These are phyloP conservation scores for Pseudocercospora ulei DNA, from an alignment of 2,329 filamentous ascomycete species.

Conservation along the genomic window DNA sequence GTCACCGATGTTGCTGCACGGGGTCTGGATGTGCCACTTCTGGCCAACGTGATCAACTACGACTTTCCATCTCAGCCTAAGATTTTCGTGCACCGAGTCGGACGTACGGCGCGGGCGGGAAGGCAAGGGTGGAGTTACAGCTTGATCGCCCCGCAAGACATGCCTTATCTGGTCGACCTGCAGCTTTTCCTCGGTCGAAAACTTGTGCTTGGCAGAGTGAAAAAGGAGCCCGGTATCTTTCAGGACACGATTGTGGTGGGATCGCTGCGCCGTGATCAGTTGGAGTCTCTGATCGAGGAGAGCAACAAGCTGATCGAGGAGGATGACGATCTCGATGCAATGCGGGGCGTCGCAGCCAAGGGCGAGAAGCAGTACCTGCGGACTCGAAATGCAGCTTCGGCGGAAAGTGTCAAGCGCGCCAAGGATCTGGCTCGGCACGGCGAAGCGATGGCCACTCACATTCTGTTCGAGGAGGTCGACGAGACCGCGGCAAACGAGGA, in stretches of 20 bases:
- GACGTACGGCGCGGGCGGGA: conserved; percentile 87
- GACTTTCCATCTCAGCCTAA: conserved; percentile 96
- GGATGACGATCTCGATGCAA: conserved; percentile 59
- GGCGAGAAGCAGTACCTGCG: conserved; percentile 88
- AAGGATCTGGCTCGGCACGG: conserved; percentile 64
- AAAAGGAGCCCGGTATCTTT: conserved; percentile 55
- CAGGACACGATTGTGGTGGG: conserved; percentile 78
- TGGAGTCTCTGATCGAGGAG: conserved; percentile 73
- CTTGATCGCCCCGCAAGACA: conserved; percentile 75
- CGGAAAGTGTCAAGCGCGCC: conserved; percentile 77
- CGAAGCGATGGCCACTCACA: conserved; percentile 64
- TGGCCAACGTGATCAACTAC: conserved; percentile 97
- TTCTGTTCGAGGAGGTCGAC: conserved; percentile 58
- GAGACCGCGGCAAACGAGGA: conserved; percentile 50
- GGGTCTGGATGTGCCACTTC: conserved; percentile 92
- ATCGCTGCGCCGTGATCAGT: conserved; percentile 57
- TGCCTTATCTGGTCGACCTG: conserved; percentile 83
- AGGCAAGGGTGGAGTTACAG: conserved; percentile 92
- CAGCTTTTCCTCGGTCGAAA: conserved; percentile 88
- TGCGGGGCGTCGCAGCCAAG: conserved; percentile 67
- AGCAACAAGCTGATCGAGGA: conserved; percentile 68
- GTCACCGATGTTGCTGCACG: conserved; percentile 93
- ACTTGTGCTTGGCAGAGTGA: conserved; percentile 61
- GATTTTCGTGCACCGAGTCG: conserved; percentile 91
- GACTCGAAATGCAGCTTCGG: conserved; percentile 81